Base-by-base conservation (phyloP, 2,329 filamentous ascomycete genomes). In the Macrophomina tecta region DNA sequence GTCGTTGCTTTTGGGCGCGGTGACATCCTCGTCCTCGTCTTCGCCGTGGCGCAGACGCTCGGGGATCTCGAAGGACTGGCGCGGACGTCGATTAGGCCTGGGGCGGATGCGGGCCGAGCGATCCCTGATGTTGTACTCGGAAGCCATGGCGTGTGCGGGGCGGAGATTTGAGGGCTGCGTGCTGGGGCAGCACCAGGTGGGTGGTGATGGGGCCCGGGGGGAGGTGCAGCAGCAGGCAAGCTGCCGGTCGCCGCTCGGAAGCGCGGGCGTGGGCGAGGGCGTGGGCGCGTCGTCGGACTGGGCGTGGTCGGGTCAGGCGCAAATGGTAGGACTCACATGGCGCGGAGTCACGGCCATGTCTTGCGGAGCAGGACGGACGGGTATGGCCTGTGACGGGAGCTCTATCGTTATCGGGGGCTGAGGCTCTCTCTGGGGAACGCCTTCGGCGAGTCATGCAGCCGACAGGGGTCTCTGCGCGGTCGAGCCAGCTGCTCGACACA, bases 1-100 rank as follows among this genome's bases (percentile, higher is more conserved):
- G 51, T 82, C 80, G 63, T 80, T 78, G 65, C 70, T 73, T 71
- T 82, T 84, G 2, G 85, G 83, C 61, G 86, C 86, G 14, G 86
- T 86, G 68, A 86, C 85, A 74, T 89, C 88, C 46, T 88, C 84
- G 18, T 89, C 82, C 5, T 82, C 84, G 77, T 89, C 87, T 68
- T 86, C 84, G 36, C 85, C 85, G 72, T 86, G 83, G 72, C 81
- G 83, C 69, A 89, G 82, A 65, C 83, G 83, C 65, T 88, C 85
- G 34, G 87, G 87, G 18, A 89, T 81, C 66, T 85, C 81, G 71
- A 82, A 80, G 67, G 85, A 84, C 46, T 48, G 32, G 53, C 64
- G 63, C 52, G 63, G 63, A 16, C 46, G 28, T 9, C 40, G 52
- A 14, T 32, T n/a, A 34, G 34, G 52, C 4, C 63, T n/a, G 40